Base-by-base conservation (phyloP, 805 yeast genomes). In the Peterozyma toletana region DNA sequence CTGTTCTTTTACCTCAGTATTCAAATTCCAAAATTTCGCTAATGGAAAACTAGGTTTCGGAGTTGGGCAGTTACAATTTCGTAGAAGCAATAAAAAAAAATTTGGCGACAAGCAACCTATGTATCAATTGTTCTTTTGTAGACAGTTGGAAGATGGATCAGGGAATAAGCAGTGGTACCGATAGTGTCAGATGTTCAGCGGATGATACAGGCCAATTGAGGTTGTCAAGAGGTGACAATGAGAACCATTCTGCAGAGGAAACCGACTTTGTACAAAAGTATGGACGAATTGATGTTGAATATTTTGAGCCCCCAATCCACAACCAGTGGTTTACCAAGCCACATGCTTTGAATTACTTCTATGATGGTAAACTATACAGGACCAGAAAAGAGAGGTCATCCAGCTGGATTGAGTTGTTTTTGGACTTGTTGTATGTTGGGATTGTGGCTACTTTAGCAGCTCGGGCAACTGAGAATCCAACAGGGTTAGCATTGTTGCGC, bases 381-480 rank as follows among this genome's bases (percentile, higher is more conserved):
- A 78, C 85, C 2, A 69, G 64, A 48, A 71, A 70, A 11, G 85
- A 80, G 53, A 57, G 85, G 30, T 60, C 75, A 0, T 67, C 79
- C 11, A 67, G 70, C 1, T 68, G 68, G 41, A 66, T 75, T 13
- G 86, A 80, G 54, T 66, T 80, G 57, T 80, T 80, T 50, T 57
- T 80, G 41, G 86, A 80, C 57, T 66, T 81, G 59, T 60, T 78
- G 48, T 80, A 79, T 52, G 86, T 80, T 48, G 86, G 83, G 2
- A 73, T 80, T 39, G 75, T 77, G 29, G 75, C 83, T 17, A 77
- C 77, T 45, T 58, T 79, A 37, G 84, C 86, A 1, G 67, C 75
- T 4, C 59, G 59, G 37, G 81, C 81, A 1, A 66, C 75, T 4
- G 75, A 71, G 44, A 56, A 71, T 14, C 78, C 80, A 30, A 57